These are phyloP conservation scores for Silene uniflora DNA, from an alignment of 148 eudicot species.

Conservation along the genomic window DNA sequence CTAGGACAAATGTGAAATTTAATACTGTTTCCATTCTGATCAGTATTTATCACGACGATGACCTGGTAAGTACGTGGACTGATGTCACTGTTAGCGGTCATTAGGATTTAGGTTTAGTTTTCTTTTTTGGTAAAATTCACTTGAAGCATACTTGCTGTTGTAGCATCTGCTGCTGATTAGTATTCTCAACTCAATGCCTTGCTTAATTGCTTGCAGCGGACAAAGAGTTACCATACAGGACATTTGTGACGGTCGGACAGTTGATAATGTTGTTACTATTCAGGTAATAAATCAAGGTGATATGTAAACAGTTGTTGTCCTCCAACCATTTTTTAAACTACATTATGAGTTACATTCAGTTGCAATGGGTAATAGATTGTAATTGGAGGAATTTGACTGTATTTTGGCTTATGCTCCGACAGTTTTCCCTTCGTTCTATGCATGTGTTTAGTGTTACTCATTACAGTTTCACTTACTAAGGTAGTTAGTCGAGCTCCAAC, in stretches of 20 bases:
- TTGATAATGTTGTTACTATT: conserved; percentile 67
- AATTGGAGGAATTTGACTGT: neutral
- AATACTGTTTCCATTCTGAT: neutral
- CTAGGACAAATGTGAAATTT: no score
- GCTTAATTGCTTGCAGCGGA: conserved; percentile 52
- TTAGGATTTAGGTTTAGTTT: neutral
- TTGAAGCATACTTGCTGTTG: neutral
- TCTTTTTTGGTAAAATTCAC: neutral
- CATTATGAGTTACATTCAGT: neutral
- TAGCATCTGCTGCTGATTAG: neutral
- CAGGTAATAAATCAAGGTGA: conserved; percentile 47
- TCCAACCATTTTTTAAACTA: conserved; percentile 5
- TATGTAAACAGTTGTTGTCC: conserved; percentile 6
- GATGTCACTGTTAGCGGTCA: neutral
- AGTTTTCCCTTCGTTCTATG: neutral
- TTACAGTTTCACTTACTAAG: neutral
- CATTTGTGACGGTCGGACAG: conserved; percentile 41
- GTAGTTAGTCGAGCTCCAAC: neutral
- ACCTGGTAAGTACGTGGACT: neutral
- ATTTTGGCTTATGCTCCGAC: neutral
- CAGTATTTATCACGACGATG: neutral
- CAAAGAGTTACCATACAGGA: conserved; percentile 80
- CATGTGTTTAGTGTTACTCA: neutral
- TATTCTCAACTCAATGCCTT: neutral
- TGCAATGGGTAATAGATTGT: neutral